These are phyloP conservation scores for Penicillium fimorum DNA, from an alignment of 495 filamentous ascomycete species.

Conservation along the genomic window DNA sequence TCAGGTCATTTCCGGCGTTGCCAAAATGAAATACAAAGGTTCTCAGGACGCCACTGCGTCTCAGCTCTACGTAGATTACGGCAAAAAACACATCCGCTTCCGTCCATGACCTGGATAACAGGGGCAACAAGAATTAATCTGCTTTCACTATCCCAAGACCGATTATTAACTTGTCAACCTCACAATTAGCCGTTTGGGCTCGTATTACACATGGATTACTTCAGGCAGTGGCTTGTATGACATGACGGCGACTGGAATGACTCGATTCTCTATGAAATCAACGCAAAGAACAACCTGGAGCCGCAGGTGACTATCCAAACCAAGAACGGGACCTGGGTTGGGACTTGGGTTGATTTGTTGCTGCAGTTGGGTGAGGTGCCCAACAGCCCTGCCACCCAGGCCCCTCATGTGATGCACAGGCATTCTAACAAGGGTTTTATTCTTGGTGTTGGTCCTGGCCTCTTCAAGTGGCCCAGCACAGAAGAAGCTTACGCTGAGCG, in stretches of 20 bases:
- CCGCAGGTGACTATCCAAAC: constrained; percentile 45
- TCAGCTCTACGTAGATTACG: constrained; percentile 40
- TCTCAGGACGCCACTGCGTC: constrained; percentile 20
- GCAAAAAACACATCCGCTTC: constrained; percentile 26
- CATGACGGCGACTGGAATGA: constrained; percentile 24
- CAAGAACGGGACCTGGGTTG: constrained; percentile 49
- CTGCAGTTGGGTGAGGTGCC: constrained; percentile 32
- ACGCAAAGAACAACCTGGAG: constrained; percentile 21
- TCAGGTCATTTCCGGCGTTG: constrained; percentile 38
- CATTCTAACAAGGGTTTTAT: constrained; percentile 52
- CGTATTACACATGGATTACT: constrained; percentile 43
- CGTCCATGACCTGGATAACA: constrained; percentile 35
- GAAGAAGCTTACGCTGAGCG: constrained; percentile 40
- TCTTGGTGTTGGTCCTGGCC: constrained; percentile 43
- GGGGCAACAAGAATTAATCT: constrained; percentile 35
- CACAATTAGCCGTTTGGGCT: constrained; percentile 32
- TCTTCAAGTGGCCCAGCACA: constrained; percentile 44
- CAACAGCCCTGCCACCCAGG: constrained; percentile 25
- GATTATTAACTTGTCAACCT: constrained; percentile 44
- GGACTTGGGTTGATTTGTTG: constrained; percentile 54
- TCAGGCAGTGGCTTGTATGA: constrained; percentile 31
- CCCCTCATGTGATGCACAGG: constrained; percentile 56
- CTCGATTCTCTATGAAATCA: constrained; percentile 44
- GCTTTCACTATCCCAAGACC: constrained; percentile 26
- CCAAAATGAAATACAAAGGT: constrained; percentile 35